Base-by-base conservation (phyloP, 2,329 filamentous ascomycete genomes). In the Neopestalotiopsis clavispora region DNA sequence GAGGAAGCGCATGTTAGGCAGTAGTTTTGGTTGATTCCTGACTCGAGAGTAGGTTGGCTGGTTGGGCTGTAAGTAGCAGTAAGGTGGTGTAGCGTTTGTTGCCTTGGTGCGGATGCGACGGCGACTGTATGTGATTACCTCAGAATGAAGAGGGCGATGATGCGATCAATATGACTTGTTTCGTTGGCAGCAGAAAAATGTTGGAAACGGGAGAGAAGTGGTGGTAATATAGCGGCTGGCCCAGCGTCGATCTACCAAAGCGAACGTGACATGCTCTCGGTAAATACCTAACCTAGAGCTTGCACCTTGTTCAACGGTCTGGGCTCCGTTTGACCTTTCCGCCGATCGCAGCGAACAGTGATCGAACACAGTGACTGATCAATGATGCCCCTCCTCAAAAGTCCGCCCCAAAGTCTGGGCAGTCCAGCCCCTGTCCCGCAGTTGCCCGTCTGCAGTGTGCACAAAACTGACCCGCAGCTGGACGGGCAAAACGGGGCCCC, bases 1-100 rank as follows among this genome's bases (percentile, higher is more conserved):
- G 69, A 83, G 78, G 74, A 91, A 82, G 82, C 88, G 93, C 93
- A 95, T 86, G 76, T 69, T 72, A 72, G 38, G 30, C 23, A 34
- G n/a, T 59, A 28, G 12, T 20, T 3, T 4, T 13, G 13, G 20
- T 20, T 56, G 49, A 14, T 56, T 5, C 20, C 6, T 56, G 49
- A 23, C 6, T 56, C 49, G 49, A 14, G 3, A 1, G 57, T 1
- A 30, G 23, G 13, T 30, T 59, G 57, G 1, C 17, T 20, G n/a
- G 13, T 59, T 23, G 12, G 57, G 17, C 17, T 23, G 23, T 30
- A 12, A 7, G 57, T 17, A 30, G 30, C 17, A 30, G 20, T 9
- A 52, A 6, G 23, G 20, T n/a, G 45, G 5, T 38, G 10, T 52
- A n/a, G 45, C 45, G 45, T 20, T 28, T 52, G 45, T 7, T 17